Conservation (phyloP, 306 rosid species). For the Elaeagnus macrophylla region DNA sequence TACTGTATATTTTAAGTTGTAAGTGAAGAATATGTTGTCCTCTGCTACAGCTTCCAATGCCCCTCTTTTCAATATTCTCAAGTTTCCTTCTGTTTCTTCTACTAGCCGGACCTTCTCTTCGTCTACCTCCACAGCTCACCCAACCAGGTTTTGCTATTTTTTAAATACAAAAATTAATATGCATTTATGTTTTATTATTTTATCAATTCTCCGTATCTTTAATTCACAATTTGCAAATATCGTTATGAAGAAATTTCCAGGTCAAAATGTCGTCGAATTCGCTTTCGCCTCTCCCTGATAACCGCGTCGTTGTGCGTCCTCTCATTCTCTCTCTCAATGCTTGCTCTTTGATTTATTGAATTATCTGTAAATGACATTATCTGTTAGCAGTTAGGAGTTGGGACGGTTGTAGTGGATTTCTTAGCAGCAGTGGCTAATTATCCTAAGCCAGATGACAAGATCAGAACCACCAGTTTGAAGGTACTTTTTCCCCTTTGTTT, state of each 20-base stretch:
- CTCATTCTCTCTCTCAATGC: slow-evolving; percentile 5
- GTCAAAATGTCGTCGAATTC: slow-evolving; percentile 37
- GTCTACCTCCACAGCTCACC: too few relatives aligned
- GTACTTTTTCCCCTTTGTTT: slow-evolving; percentile 12
- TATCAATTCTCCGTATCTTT: too few relatives aligned
- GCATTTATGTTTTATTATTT: too few relatives aligned
- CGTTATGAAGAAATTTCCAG: slow-evolving; percentile 13
- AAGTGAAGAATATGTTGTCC: too few relatives aligned
- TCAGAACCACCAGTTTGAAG: slow-evolving; percentile 59
- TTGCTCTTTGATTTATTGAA: not conserved
- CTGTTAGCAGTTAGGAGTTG: slow-evolving; percentile 59
- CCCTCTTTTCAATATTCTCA: too few relatives aligned
- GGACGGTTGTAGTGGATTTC: slow-evolving; percentile 45
- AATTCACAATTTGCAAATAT: too few relatives aligned
- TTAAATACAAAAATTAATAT: too few relatives aligned
- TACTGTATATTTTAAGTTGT: too few relatives aligned
- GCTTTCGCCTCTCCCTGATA: slow-evolving; percentile 35
- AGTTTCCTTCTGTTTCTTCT: too few relatives aligned
- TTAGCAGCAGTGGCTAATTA: slow-evolving; percentile 53
- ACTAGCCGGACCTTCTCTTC: too few relatives aligned
- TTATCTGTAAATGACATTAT: not conserved
- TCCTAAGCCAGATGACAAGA: slow-evolving; percentile 76
- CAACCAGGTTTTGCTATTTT: too few relatives aligned
- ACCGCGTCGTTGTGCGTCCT: slow-evolving; percentile 46
- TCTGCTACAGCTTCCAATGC: too few relatives aligned